These are phyloP conservation scores for Stachybotrys elegans DNA, from an alignment of 2,329 filamentous ascomycete genomes.

Conservation along the genomic window DNA sequence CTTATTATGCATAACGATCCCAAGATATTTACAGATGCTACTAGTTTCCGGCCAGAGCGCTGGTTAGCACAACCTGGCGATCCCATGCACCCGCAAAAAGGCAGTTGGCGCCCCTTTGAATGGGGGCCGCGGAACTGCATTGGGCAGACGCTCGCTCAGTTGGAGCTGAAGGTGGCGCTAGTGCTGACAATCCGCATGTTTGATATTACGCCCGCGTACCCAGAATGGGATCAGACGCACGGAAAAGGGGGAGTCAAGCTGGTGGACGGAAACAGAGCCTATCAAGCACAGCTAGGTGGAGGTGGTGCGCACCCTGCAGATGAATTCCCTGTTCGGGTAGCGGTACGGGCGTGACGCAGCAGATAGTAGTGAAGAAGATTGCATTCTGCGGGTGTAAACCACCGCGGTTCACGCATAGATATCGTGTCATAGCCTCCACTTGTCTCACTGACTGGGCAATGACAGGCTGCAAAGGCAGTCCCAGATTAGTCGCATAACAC, in stretches of 20 bases:
- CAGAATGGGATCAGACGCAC: not conserved
- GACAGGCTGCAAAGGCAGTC: no score
- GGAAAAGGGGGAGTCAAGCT: not conserved
- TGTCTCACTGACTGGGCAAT: no score
- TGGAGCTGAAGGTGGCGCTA: not conserved
- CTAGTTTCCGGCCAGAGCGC: not conserved
- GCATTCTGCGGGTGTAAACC: no score
- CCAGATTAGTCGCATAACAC: no score
- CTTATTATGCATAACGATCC: constrained; percentile 2
- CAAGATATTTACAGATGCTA: not conserved
- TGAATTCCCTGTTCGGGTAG: not conserved
- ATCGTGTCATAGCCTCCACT: no score
- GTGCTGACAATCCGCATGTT: not conserved
- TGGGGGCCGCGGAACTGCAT: constrained; percentile 12
- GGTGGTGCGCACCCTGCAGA: constrained; percentile 1
- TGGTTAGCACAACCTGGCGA: not conserved
- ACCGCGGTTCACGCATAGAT: no score
- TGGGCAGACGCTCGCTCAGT: constrained; percentile 9
- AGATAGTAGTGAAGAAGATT: no score
- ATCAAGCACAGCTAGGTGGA: not conserved
- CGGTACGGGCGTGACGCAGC: not conserved
- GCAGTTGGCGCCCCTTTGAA: constrained; percentile 1
- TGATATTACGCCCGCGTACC: constrained; percentile 1
- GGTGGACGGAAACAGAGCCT: not conserved
- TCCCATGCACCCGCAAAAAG: not conserved